Percentiles rank a stretch among this genome's conserved stretches.
phyloP scores from a whole-genome alignment of 2,329 filamentous ascomycete genomes.

The Diplodia seriata region DNA sequence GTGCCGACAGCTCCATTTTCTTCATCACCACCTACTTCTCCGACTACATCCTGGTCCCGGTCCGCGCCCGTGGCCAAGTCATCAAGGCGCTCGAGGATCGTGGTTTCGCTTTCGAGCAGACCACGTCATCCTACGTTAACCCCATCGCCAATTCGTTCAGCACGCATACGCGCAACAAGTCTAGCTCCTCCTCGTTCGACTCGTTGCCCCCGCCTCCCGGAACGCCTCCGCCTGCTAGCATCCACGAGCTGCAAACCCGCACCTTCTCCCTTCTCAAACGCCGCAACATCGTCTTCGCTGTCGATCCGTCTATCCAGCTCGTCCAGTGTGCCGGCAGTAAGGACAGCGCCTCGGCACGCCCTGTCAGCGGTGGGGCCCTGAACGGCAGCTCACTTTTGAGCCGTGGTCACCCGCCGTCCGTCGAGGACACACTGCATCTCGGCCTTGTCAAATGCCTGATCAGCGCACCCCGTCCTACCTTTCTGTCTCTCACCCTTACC shows the following conservation, averaged over 20 bases:
- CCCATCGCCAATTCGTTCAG: constrained; percentile 40
- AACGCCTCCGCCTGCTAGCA: constrained; percentile 78
- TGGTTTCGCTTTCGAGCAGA: constrained; percentile 81
- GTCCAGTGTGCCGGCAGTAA: constrained; percentile 79
- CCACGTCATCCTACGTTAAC: constrained; percentile 67
- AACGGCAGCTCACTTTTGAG: constrained; percentile 34
- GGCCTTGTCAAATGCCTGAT: constrained; percentile 58
- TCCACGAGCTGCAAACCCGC: constrained; percentile 79
- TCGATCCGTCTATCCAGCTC: constrained; percentile 72
- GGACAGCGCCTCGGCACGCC: constrained; percentile 42
- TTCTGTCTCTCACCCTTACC: constrained; percentile 76
- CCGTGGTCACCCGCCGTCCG: constrained; percentile 43
- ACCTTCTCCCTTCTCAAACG: constrained; percentile 86
- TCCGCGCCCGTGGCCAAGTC: constrained; percentile 75
- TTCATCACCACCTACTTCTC: constrained; percentile 99
- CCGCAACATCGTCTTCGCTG: constrained; percentile 74
- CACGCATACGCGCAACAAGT: constrained; percentile 57
- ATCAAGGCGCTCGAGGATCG: constrained; percentile 76
- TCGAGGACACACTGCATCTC: constrained; percentile 54
- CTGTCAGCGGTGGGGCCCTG: constrained; percentile 27
- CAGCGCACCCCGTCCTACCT: constrained; percentile 63
- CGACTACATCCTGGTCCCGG: constrained; percentile 92
- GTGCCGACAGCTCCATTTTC: constrained; percentile 74
- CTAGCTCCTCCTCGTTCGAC: constrained; percentile 55
- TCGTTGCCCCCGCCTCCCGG: constrained; percentile 56